Evolutionary conservation across 345 rosid species (phyloP).

Genomic region (Camelina sativa): DNA sequence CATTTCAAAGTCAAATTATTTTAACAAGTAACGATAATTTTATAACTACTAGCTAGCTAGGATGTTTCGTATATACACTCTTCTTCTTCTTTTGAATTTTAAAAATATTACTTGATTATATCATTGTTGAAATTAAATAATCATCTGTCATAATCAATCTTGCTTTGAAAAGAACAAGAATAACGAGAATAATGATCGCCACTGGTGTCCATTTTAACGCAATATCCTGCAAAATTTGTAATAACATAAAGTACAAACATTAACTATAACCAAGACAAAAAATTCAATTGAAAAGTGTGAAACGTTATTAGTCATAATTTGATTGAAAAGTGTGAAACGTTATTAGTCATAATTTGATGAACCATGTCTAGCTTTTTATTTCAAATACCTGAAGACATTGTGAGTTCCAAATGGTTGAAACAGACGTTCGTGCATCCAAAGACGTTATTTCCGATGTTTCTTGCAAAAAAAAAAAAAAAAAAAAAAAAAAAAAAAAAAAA

Average conservation of each 20-base stretch:
- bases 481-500: no score
- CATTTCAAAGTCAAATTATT: slow-evolving; percentile 23
- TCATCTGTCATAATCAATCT: slow-evolving; percentile 46
- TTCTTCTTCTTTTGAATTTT: background rate
- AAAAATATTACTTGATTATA: slow-evolving; percentile 7
- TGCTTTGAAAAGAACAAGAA: slow-evolving; percentile 52
- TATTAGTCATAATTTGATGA: slow-evolving; percentile 20
- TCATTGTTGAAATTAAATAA: slow-evolving; percentile 47
- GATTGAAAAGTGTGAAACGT: background rate
- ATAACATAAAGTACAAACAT: background rate
- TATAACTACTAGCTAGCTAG: background rate
- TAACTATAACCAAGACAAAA: background rate
- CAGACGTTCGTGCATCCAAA: slow-evolving; percentile 13
- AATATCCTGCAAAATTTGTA: slow-evolving; percentile 46
- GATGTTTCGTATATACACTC: slow-evolving; percentile 9
- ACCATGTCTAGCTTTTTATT: background rate
- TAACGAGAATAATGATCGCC: slow-evolving; percentile 44
- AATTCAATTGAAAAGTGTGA: background rate
- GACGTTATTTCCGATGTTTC: slow-evolving; percentile 41
- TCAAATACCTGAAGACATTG: slow-evolving; percentile 53
- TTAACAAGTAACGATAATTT: slow-evolving; percentile 10
- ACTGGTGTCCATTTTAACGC: slow-evolving; percentile 67
- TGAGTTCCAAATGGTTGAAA: slow-evolving; percentile 56
- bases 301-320: slow-evolving; percentile 6
- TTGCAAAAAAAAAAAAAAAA: slow-evolving; percentile 19